Base-by-base conservation (phyloP, 2,329 filamentous ascomycete species). In the Camptophora hylomeconis region DNA sequence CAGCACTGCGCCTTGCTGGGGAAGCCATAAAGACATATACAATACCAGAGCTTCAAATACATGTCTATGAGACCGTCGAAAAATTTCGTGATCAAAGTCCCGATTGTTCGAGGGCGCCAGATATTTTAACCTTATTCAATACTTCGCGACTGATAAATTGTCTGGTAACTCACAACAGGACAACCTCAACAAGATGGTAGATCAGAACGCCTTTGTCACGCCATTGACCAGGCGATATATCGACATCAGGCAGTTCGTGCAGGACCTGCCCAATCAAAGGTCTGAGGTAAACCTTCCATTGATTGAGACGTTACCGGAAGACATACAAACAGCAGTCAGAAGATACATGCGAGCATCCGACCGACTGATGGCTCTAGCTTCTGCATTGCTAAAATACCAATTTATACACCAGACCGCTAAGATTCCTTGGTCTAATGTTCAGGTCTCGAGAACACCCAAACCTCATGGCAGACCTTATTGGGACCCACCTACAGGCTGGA, bases 351-450 rank as follows among this genome's bases (percentile, higher is more conserved):
- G 66, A 45, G 49, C 65, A 18, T 46, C 63, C 41, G 72, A 76
- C 45, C 66, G 63, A 11, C 64, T 64, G 39, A 73, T 76, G 67
- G 66, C 62, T 11, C 57, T 77, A 3, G 71, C 58, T 6, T 75
- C 71, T 5, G 67, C 65, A 9, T 51, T 77, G 13, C 55, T 77
- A 14, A 77, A 77, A 48, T 68, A 72, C 7, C 50, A 67, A 10
- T 75, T 67, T 41, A 63, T 75, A 24, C 63, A 68, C 41, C 58
- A 63, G 39, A 54, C 58, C 4, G 64, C 70, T 28, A 57, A 53
- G 11, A 57, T 71, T 5, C 63, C 69, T 2, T 77, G 72, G 72
- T 53, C 54, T 20, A 50, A 66, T n/a, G 63, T 75, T 16, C 45
- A 45, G 5, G 61, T 75, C 32, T 61, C 60, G 10, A 58, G 69